Conservation (phyloP, 169 alveolate species). For the Plasmodium blacklocki region DNA sequence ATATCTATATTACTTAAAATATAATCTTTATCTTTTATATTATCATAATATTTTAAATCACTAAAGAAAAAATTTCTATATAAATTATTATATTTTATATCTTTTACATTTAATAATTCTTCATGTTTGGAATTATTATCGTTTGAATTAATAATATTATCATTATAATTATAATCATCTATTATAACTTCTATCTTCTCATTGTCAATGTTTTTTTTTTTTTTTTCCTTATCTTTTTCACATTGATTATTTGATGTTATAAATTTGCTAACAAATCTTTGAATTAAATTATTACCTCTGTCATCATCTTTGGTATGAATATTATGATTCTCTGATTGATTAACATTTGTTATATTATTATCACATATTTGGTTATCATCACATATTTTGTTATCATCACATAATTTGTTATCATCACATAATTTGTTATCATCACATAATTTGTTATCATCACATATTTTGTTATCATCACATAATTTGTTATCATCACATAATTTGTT, state of each 20-base stretch:
- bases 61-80: slow-evolving; percentile 18
- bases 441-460: too few relatives aligned
- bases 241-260: background rate
- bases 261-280: too few relatives aligned
- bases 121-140: background rate
- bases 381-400: too few relatives aligned
- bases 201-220: background rate
- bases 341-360: too few relatives aligned
- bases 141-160: background rate
- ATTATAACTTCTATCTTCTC: too few relatives aligned
- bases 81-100: slow-evolving; percentile 17
- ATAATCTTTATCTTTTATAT: slow-evolving; percentile 39
- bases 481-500: background rate
- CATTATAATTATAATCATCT: background rate
- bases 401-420: too few relatives aligned
- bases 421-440: too few relatives aligned
- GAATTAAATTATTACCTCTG: too few relatives aligned
- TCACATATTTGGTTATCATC: too few relatives aligned
- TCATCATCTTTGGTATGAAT: too few relatives aligned
- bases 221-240: background rate
- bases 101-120: slow-evolving; percentile 3
- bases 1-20: slow-evolving; percentile 39
- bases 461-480: too few relatives aligned
- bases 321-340: too few relatives aligned
- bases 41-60: slow-evolving; percentile 35